Conservation (phyloP, 2,329 filamentous ascomycete species). For the Botrytis galanthina region DNA sequence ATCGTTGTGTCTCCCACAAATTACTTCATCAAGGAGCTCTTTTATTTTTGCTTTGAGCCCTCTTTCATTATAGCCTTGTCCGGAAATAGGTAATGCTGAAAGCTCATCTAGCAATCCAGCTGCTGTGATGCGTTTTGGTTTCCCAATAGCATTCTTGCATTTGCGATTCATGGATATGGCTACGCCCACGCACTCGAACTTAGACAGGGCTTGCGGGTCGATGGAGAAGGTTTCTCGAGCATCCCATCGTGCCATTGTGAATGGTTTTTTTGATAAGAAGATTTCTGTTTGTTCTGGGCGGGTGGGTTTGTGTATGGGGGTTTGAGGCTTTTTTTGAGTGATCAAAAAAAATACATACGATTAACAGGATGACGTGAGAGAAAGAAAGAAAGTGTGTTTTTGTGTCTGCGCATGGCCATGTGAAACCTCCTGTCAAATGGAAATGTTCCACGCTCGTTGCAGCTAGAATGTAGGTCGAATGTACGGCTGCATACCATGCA, state of each 20-base stretch:
- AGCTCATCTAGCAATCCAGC: background rate
- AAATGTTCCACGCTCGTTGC: background rate
- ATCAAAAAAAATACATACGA: background rate
- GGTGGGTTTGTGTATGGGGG: too few species aligned
- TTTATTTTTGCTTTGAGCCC: background rate
- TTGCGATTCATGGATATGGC: background rate
- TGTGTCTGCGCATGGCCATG: background rate
- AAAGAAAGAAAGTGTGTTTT: background rate
- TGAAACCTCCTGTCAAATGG: background rate
- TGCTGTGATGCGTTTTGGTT: background rate
- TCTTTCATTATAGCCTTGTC: background rate
- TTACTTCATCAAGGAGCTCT: background rate
- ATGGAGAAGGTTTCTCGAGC: background rate
- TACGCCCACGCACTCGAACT: background rate
- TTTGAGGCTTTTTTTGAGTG: background rate
- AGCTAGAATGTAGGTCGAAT: background rate
- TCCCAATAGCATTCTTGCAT: background rate
- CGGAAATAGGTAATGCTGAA: background rate
- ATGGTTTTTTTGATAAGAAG: too few species aligned
- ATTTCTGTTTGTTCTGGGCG: background rate
- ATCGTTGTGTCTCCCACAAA: background rate
- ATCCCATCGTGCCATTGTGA: background rate
- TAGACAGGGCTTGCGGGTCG: background rate
- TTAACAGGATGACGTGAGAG: background rate
- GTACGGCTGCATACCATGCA: background rate